Conservation (phyloP, 1,284 basidiomycete species). For the Ganoderma meredithae region DNA sequence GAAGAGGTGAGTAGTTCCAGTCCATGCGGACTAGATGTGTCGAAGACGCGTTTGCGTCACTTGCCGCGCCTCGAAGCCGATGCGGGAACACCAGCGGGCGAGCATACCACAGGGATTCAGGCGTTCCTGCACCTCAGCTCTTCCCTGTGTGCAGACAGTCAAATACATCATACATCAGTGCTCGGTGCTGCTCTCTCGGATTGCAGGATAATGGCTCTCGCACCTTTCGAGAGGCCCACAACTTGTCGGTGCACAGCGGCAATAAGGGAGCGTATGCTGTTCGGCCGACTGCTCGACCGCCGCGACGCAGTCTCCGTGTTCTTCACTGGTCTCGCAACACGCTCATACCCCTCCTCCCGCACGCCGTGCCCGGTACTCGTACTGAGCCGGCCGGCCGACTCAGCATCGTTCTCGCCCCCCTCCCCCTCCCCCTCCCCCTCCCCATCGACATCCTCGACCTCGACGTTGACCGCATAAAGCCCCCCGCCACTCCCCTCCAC, state of each 20-base stretch:
- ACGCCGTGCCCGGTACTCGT: neutral
- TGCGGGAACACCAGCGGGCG: too few species aligned
- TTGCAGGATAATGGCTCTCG: neutral
- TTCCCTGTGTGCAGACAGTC: neutral
- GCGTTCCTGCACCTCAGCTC: constrained; percentile 1
- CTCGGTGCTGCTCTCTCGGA: neutral
- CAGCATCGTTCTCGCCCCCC: neutral
- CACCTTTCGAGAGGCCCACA: constrained; percentile 1
- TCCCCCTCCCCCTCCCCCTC: neutral
- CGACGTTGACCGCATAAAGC: constrained; percentile 15
- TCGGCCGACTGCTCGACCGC: constrained; percentile 1
- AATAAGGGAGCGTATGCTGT: constrained; percentile 14
- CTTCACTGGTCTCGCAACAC: neutral
- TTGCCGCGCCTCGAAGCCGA: too few species aligned
- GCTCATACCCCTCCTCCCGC: neutral
- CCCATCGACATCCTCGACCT: constrained; percentile 1
- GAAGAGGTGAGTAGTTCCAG: too few species aligned
- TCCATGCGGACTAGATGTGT: too few species aligned
- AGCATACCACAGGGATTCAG: too few species aligned
- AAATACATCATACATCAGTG: neutral
- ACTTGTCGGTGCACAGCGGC: constrained; percentile 19
- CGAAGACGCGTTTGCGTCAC: too few species aligned
- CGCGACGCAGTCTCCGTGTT: neutral
- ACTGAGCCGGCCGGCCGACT: neutral
- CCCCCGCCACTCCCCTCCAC: constrained; percentile 8